Evolutionary conservation across 2,329 filamentous ascomycete species (phyloP).

Genomic region (Penicillium sp.): DNA sequence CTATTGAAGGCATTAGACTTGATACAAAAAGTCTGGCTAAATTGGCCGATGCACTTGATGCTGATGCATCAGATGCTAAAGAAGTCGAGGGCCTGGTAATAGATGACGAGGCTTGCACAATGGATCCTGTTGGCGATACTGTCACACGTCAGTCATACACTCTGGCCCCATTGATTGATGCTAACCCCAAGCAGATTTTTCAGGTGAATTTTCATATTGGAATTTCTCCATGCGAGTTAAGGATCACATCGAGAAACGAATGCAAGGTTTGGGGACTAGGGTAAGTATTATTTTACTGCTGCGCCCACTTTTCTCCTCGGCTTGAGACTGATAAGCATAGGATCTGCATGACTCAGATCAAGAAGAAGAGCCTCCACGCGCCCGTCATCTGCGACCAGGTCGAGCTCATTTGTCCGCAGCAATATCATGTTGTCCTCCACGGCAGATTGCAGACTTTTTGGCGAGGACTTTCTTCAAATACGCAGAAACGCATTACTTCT

Average conservation of each 20-base stretch:
- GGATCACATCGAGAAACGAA: slow-evolving; percentile 49
- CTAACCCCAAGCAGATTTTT: slow-evolving; percentile 43
- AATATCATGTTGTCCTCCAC: slow-evolving; percentile 47
- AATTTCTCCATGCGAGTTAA: slow-evolving; percentile 55
- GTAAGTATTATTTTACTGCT: slow-evolving; percentile 1
- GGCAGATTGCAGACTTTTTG: slow-evolving; percentile 50
- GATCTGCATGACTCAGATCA: slow-evolving; percentile 9
- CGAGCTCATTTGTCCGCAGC: slow-evolving; percentile 39
- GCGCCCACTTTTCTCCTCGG: too few species aligned
- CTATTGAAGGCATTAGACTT: slow-evolving; percentile 11
- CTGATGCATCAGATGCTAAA: slow-evolving; percentile 9
- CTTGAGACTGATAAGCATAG: neutral
- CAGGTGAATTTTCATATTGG: slow-evolving; percentile 55
- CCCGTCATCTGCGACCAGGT: slow-evolving; percentile 48
- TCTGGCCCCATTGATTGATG: neutral
- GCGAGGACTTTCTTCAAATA: slow-evolving; percentile 51
- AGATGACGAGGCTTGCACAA: slow-evolving; percentile 18
- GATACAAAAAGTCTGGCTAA: slow-evolving; percentile 15
- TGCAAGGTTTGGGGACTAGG: slow-evolving; percentile 3
- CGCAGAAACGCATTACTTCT: slow-evolving; percentile 52
- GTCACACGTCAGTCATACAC: slow-evolving; percentile 13
- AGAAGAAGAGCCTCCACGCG: slow-evolving; percentile 45
- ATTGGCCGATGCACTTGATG: slow-evolving; percentile 12
- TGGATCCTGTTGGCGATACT: slow-evolving; percentile 14
- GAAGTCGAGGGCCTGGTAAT: slow-evolving; percentile 10